A percentile compares a stretch with the other conserved stretches of the same genome.
phyloP scores from a whole-genome alignment of 2,329 filamentous ascomycete genomes.

The Neopestalotiopsis sp. region DNA sequence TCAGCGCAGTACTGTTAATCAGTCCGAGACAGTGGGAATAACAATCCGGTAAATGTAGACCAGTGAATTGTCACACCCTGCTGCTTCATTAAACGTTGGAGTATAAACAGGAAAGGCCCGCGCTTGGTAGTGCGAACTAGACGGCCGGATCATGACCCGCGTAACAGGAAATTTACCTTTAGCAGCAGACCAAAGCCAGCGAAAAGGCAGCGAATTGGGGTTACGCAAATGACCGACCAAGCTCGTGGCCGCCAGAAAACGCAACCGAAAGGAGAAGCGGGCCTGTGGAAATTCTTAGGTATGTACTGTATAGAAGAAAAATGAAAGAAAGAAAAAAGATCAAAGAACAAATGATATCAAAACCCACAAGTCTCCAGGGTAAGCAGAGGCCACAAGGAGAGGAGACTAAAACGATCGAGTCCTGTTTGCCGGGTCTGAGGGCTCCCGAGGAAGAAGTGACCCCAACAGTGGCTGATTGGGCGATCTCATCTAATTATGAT shows the following conservation, averaged over 20 bases:
- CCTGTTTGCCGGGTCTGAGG: too few species aligned
- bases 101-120: not conserved
- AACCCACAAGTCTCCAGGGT: not conserved
- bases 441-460: too few species aligned
- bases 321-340: not conserved
- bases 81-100: constrained; percentile 1
- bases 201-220: not conserved
- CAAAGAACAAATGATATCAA: not conserved
- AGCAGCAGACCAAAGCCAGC: not conserved
- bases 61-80: not conserved
- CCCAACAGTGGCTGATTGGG: too few species aligned
- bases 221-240: constrained; percentile 2
- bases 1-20: not conserved
- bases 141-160: not conserved
- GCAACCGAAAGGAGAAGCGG: not conserved
- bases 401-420: too few species aligned
- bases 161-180: not conserved
- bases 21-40: not conserved
- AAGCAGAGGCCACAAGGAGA: too few species aligned
- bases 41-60: not conserved
- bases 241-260: not conserved
- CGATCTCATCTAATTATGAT: too few species aligned
- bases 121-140: not conserved
- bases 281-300: not conserved
- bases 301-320: not conserved